Base-by-base conservation (phyloP, 768 basidiomycete species). In the Daedaleopsis nitida region DNA sequence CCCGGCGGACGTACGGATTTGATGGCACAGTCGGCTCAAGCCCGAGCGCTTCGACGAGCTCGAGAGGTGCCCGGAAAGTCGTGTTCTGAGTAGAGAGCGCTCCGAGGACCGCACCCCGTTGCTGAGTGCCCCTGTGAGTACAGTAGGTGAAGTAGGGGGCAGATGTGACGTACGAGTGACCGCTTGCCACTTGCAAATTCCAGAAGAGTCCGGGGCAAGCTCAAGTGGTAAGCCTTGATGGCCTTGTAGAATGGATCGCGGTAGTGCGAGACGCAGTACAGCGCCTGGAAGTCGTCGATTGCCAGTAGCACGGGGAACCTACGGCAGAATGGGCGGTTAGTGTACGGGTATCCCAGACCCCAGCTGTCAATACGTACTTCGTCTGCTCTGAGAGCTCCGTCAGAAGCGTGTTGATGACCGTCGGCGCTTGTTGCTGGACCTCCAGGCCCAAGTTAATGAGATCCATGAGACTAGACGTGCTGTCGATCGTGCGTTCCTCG, bases 241-340 rank as follows among this genome's bases (percentile, higher is more conserved):
- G 77, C 69, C 8, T 78, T 76, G 73, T 86, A 92, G 45, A 87
- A 85, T 13, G 90, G 89, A 58, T 92, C 87, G 24, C 86, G 83
- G 75, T 96, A 96, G 27, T 76, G 69, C 0, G 89, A 84, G 47
- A 74, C 77, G 69, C 83, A 78, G 68, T 91, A 94, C 24, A 97
- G 73, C 0, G 92, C 81, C 72, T 96, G 95, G 72, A 92, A 86
- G 66, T 96, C 94, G 65, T 97, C 95, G 1, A 96, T 78, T 0
- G 94, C 94, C 34, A 96, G 76, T 7, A 97, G 71, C 2, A 96
- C 89, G 0, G 93, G 93, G 67, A 80, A 77, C 47, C 92, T 94
- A 38, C 42, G 34, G 13, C 42, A 21, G 16, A 1, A 9, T 43
- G 27, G 56, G 56, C n/a, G 24, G 42, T 35, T 10, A 32, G 21